Evolutionary conservation across 2,329 filamentous ascomycete genomes (phyloP), one percentile per base, ranked within the genome.

Genomic region (Ascochyta lentis): DNA sequence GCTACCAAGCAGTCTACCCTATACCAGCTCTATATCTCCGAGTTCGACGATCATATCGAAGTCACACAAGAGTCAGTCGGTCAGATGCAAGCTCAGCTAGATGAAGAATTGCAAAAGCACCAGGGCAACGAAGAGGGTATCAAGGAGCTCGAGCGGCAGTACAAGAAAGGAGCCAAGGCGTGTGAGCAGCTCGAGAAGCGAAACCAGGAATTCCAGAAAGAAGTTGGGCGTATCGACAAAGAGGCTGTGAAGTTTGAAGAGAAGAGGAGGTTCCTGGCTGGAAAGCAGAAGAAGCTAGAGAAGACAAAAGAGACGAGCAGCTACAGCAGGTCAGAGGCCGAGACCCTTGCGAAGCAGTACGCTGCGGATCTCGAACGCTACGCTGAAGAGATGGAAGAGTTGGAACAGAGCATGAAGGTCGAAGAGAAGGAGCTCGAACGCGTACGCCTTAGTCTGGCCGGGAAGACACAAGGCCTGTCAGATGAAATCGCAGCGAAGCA

Each of bases 241-340:
- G 95, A 98, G 71, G 88, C 89, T 22, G 95, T 99, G 77, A 99
- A 99, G 72, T 93, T 96, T 64, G 94, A 98, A 63, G 96, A 99
- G 77, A 98, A 98, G 81, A 89, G 89, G 74, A 99, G 99, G 74
- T 98, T 98, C 76, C 79, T 99, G 63, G 81, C 85, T 2, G 89
- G 89, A 69, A 99, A 99, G 79, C 89, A 91, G 67, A 96, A 95
- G 80, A 99, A 99, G 78, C 84, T 96, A 13, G 92, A 98, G 64
- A 98, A 96, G 79, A 85, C 89, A 0, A 90, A 95, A 58, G 83
- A 87, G 50, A 89, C 88, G 41, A 91, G 91, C 56, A 90, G 91
- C 60, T 87, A 89, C 54, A 86, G 89, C 6, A 85, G 86, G 0
- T 83, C 85, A 0, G 92, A 96, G 66, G 90, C 92, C 3, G 84